Percentiles rank a stretch among this genome's conserved stretches.
phyloP scores from a whole-genome alignment of 2,329 filamentous ascomycete species.

The Fusarium compactum region DNA sequence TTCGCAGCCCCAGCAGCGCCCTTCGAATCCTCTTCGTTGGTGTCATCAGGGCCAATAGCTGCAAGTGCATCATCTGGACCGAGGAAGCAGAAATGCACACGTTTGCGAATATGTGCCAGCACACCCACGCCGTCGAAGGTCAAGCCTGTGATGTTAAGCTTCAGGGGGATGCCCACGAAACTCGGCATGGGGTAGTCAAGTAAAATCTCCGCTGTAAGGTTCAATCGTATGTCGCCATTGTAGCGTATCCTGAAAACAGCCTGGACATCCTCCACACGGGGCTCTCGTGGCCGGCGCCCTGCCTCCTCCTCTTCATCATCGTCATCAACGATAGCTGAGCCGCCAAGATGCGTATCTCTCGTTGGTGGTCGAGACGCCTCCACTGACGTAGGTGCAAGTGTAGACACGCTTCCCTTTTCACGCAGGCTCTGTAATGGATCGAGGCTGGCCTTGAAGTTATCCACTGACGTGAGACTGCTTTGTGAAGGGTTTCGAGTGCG shows the following conservation, averaged over 20 bases:
- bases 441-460: slow-evolving; percentile 52
- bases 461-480: slow-evolving; percentile 60
- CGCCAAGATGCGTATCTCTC: slow-evolving; percentile 59
- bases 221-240: slow-evolving; percentile 85
- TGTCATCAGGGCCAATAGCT: slow-evolving; percentile 67
- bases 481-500: slow-evolving; percentile 61
- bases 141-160: slow-evolving; percentile 93
- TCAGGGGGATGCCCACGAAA: slow-evolving; percentile 95
- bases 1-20: slow-evolving; percentile 30
- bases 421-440: slow-evolving; percentile 61
- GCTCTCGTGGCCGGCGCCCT: slow-evolving; percentile 65
- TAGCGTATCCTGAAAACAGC: slow-evolving; percentile 93
- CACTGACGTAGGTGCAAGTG: slow-evolving; percentile 67
- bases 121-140: slow-evolving; percentile 96
- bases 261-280: slow-evolving; percentile 87
- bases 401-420: slow-evolving; percentile 73
- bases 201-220: slow-evolving; percentile 92
- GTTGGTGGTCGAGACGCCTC: slow-evolving; percentile 69
- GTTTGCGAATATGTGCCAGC: slow-evolving; percentile 87
- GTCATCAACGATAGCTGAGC: slow-evolving; percentile 56
- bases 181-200: slow-evolving; percentile 99
- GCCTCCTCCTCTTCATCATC: slow-evolving; percentile 49
- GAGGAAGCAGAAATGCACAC: slow-evolving; percentile 93
- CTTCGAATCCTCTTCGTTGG: slow-evolving; percentile 30
- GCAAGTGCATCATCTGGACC: slow-evolving; percentile 90